phyloP scores from a whole-genome alignment of 805 yeast genomes.

The Zygosaccharomyces gambellarensis region DNA sequence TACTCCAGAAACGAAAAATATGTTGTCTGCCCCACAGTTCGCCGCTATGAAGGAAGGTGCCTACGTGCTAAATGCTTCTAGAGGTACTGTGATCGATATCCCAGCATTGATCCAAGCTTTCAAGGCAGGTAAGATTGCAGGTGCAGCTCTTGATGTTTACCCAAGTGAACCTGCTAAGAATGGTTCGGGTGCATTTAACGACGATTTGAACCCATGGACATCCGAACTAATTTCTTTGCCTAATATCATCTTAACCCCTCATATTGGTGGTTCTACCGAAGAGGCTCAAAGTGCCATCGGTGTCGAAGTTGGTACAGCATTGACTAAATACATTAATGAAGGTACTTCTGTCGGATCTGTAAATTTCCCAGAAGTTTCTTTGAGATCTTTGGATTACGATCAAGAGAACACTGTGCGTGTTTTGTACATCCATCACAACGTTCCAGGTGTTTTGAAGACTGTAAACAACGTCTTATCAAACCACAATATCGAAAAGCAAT shows the following conservation, averaged over 20 bases:
- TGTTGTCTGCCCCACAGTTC: constrained; percentile 85
- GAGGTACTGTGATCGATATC: constrained; percentile 97
- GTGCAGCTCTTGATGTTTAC: constrained; percentile 94
- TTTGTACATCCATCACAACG: constrained; percentile 92
- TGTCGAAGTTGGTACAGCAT: constrained; percentile 82
- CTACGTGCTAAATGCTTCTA: constrained; percentile 89
- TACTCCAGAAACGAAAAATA: constrained; percentile 83
- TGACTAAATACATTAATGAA: constrained; percentile 90
- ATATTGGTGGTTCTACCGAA: constrained; percentile 98
- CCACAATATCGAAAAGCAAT: constrained; percentile 96
- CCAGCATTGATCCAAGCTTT: constrained; percentile 89
- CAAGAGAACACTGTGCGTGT: constrained; percentile 89
- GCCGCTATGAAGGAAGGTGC: constrained; percentile 96
- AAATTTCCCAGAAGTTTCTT: constrained; percentile 96
- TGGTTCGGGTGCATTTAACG: constrained; percentile 73
- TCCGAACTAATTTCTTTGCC: constrained; percentile 75
- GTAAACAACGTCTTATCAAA: constrained; percentile 92
- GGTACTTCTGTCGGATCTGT: constrained; percentile 94
- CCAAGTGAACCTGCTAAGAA: constrained; percentile 97
- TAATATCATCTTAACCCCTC: constrained; percentile 92
- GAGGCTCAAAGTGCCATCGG: constrained; percentile 99
- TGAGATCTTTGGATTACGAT: constrained; percentile 82
- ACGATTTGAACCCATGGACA: constrained; percentile 75
- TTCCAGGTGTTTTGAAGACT: constrained; percentile 96
- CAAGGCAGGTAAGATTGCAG: constrained; percentile 91